Evolutionary conservation across 2,329 filamentous ascomycete genomes (phyloP).

Genomic region (Sarocladium brachiariae): DNA sequence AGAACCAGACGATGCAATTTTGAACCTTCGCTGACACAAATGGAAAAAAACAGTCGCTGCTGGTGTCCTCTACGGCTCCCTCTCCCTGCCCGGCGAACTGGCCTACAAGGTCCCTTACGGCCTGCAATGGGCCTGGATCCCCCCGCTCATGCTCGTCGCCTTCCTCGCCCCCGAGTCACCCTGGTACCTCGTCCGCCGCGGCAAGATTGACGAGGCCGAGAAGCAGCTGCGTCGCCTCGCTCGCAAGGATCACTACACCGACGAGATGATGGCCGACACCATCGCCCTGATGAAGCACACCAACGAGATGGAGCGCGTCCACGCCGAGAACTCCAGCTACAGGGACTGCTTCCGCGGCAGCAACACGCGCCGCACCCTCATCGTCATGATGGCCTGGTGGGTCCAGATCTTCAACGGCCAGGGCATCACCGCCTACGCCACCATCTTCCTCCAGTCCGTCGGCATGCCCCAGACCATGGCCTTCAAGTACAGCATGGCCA

Average conservation of each 20-base stretch:
- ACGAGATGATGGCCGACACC: slow-evolving; percentile 30
- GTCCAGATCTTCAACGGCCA: slow-evolving; percentile 29
- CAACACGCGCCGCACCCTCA: slow-evolving; percentile 31
- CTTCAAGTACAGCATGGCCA: slow-evolving; percentile 40
- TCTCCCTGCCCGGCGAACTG: slow-evolving; percentile 14
- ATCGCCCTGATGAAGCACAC: slow-evolving; percentile 36
- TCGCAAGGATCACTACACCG: slow-evolving; percentile 25
- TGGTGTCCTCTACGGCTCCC: slow-evolving; percentile 24
- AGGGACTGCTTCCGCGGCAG: slow-evolving; percentile 32
- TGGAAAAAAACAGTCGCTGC: slow-evolving; percentile 24
- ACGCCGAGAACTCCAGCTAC: slow-evolving; percentile 27
- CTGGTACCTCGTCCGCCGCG: slow-evolving; percentile 31
- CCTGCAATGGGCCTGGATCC: slow-evolving; percentile 37
- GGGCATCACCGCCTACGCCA: slow-evolving; percentile 47
- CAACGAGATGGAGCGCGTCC: slow-evolving; percentile 30
- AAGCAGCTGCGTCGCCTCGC: slow-evolving; percentile 23
- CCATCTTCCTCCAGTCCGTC: slow-evolving; percentile 44
- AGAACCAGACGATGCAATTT: too few relatives aligned
- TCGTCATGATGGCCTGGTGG: slow-evolving; percentile 22
- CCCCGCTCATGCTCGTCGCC: slow-evolving; percentile 25
- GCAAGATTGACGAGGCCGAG: slow-evolving; percentile 23
- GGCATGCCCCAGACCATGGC: slow-evolving; percentile 35
- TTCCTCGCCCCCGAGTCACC: slow-evolving; percentile 38
- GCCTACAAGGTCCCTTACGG: slow-evolving; percentile 30
- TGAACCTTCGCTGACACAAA: too few relatives aligned